Base-by-base conservation (phyloP, 2,329 filamentous ascomycete genomes). In the Aspergillus vadensis region DNA sequence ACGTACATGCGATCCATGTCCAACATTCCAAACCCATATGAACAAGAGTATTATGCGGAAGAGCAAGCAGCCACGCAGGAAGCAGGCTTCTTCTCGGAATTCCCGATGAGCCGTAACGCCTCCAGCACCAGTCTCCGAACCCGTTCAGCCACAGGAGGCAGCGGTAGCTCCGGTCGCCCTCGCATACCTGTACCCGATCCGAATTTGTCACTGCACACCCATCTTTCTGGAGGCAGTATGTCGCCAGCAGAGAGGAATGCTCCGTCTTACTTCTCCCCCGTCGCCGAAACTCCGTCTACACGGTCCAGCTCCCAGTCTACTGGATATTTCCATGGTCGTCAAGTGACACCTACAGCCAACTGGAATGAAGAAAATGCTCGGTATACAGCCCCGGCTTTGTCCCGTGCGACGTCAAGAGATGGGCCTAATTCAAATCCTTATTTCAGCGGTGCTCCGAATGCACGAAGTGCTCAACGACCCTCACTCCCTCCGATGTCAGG, bases 221-320 rank as follows among this genome's bases (percentile, higher is more conserved):
- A 86, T 68, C 80, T 85, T 66, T 72, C 83, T n/a, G 73, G 69
- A 57, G 76, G 76, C 25, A 77, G 74, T 58, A 76, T 80, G 55
- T 91, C 90, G 14, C 89, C 91, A 1, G 80, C 82, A 25, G 81
- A 85, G 19, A 83, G 85, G 55, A 82, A 80, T 38, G 85, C 82
- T n/a, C 91, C 92, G 60, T 97, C 93, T 3, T 98, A 97, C 77
- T 99, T 99, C 76, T 98, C 94, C 0, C 95, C 95, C 0, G 85
- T 89, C 2, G 85, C 84, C 36, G 93, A 97, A 61, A 77, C 80
- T 12, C 71, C 91, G 5, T 92, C 91, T 4, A 77, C 79, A 17
- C 71, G 80, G 58, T 81, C 80, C 14, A 82, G 79, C 63, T 81
- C 80, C 39, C 80, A 82, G 63, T 81, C 80, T 43, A 86, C 88